phyloP scores from a whole-genome alignment of 208 protist species.

The Trypanosoma mega region DNA sequence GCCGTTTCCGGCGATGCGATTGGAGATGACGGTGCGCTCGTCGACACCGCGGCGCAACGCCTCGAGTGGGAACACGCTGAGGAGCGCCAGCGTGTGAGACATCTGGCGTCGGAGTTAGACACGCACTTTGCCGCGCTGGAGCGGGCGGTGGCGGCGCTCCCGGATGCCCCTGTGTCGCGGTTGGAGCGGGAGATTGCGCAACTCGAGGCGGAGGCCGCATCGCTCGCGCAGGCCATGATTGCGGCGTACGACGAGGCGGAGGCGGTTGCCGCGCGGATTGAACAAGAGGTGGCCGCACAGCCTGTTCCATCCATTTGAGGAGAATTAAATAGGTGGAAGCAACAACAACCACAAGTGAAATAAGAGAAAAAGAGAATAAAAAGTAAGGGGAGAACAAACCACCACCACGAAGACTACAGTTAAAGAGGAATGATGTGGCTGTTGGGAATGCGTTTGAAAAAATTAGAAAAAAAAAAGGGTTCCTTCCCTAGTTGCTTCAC shows the following conservation, averaged over 20 bases:
- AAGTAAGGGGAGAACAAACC: not conserved
- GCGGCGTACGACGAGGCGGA: slow-evolving; percentile 71
- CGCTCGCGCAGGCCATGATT: slow-evolving; percentile 58
- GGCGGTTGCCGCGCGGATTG: slow-evolving; percentile 39
- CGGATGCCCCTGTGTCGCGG: slow-evolving; percentile 54
- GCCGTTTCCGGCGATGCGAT: slow-evolving; percentile 22
- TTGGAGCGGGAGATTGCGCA: slow-evolving; percentile 68
- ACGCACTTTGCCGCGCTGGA: slow-evolving; percentile 42
- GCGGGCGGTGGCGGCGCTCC: slow-evolving; percentile 37
- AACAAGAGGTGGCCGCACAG: slow-evolving; percentile 42
- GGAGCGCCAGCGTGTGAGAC: slow-evolving; percentile 50
- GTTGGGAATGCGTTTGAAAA: not conserved
- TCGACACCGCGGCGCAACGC: slow-evolving; percentile 43
- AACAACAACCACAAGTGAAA: not conserved
- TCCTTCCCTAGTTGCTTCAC: not conserved
- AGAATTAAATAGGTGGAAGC: not conserved
- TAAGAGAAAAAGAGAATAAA: not conserved
- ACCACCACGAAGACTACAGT: not conserved
- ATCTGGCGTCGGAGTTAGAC: slow-evolving; percentile 29
- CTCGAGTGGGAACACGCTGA: slow-evolving; percentile 60
- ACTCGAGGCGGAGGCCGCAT: slow-evolving; percentile 46
- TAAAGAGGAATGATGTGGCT: not conserved
- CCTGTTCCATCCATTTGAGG: slow-evolving; percentile 38
- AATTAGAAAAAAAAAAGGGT: not conserved
- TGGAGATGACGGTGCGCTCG: slow-evolving; percentile 2